phyloP scores from a whole-genome alignment of 23 red algal genomes.

The Chondrus crispus region DNA sequence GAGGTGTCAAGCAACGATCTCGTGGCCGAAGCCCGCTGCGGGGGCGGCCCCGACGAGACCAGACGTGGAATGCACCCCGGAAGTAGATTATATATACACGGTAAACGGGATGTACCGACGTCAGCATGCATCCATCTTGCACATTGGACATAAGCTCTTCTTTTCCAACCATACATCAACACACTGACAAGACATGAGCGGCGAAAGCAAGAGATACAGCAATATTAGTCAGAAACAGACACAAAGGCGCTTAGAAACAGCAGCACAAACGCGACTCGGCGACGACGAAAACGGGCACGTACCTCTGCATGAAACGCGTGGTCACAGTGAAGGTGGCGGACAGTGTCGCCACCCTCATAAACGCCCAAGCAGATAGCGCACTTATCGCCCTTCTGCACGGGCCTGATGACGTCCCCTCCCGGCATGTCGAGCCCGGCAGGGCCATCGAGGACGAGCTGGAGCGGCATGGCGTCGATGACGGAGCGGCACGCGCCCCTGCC shows the following conservation, averaged over 20 bases:
- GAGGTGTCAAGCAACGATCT: too few species aligned
- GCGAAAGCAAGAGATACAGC: background rate
- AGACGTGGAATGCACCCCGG: background rate
- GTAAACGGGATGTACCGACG: background rate
- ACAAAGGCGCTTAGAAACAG: background rate
- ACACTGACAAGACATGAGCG: background rate
- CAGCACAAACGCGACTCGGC: background rate
- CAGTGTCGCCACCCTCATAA: conserved; percentile 35
- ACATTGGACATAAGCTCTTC: conserved; percentile 32
- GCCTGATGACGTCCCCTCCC: background rate
- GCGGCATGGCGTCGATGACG: conserved; percentile 40
- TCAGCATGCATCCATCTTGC: conserved; percentile 42
- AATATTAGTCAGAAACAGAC: background rate
- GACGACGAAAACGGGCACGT: too few species aligned
- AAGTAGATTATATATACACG: background rate
- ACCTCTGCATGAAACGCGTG: conserved; percentile 61
- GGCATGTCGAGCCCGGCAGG: conserved; percentile 12
- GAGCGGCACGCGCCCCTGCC: conserved; percentile 46
- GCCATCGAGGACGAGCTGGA: conserved; percentile 41
- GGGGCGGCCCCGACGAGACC: too few species aligned
- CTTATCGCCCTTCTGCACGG: conserved; percentile 4
- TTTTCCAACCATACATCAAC: conserved; percentile 45
- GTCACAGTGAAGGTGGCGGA: conserved; percentile 37
- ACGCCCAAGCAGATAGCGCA: conserved; percentile 52
- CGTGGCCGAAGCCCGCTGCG: too few species aligned